Conservation (phyloP, 2,329 filamentous ascomycete genomes). For the Ophiobolus disseminans region DNA sequence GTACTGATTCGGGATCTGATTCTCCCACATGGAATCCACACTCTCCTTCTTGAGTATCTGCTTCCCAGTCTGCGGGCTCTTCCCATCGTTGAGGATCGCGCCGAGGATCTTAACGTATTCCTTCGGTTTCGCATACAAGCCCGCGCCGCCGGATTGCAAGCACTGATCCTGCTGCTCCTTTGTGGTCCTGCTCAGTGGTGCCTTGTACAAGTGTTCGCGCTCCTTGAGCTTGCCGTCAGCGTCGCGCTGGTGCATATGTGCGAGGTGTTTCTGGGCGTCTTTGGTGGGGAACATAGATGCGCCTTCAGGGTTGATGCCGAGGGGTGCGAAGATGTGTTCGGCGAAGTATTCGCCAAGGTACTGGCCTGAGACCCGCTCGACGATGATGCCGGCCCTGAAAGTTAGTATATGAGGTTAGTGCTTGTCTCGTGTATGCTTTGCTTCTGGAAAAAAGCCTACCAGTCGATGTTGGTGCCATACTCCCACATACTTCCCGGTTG, state of each 20-base stretch:
- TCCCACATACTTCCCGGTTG: constrained; percentile 69
- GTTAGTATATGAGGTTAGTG: too few relatives aligned
- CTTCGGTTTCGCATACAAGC: constrained; percentile 64
- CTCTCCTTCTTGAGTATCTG: constrained; percentile 64
- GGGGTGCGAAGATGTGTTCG: constrained; percentile 55
- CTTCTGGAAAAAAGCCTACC: not conserved
- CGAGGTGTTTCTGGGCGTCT: constrained; percentile 63
- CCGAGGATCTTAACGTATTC: constrained; percentile 69
- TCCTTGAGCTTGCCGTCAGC: constrained; percentile 48
- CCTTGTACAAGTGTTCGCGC: constrained; percentile 60
- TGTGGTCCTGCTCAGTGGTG: constrained; percentile 54
- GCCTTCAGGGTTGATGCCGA: constrained; percentile 52
- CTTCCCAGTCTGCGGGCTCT: constrained; percentile 61
- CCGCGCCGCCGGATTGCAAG: constrained; percentile 68
- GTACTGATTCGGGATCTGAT: constrained; percentile 61
- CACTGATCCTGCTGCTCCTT: constrained; percentile 54
- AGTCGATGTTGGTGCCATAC: constrained; percentile 51
- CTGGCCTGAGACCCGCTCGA: constrained; percentile 54
- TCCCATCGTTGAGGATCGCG: constrained; percentile 69
- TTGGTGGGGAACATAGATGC: constrained; percentile 65
- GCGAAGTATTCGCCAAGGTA: constrained; percentile 56
- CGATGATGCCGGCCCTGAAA: constrained; percentile 57
- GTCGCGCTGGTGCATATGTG: constrained; percentile 63
- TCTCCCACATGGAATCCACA: constrained; percentile 69
- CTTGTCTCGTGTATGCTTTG: constrained; percentile 49